Percentiles rank a stretch among this genome's conserved stretches.
Evolutionary conservation across 2,329 filamentous ascomycete genomes (phyloP).

Genomic region (Fusarium hainanense): DNA sequence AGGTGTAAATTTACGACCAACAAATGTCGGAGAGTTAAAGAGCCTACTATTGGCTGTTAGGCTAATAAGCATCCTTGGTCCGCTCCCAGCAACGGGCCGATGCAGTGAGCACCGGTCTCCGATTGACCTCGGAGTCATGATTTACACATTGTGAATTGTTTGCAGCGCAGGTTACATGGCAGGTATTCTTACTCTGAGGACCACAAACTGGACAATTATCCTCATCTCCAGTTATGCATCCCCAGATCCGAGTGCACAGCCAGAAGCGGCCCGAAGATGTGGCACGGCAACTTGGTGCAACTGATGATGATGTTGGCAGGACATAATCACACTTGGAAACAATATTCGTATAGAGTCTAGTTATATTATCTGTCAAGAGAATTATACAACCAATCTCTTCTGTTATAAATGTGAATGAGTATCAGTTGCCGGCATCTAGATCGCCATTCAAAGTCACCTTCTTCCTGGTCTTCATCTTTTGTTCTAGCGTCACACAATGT

Average conservation of each 20-base stretch:
- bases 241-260: neutral
- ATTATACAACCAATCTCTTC: neutral
- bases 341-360: neutral
- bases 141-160: neutral
- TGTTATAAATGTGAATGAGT: neutral
- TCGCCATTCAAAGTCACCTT: neutral
- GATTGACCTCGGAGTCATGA: neutral
- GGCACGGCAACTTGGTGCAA: neutral
- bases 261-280: neutral
- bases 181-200: neutral
- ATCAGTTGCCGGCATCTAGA: neutral
- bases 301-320: neutral
- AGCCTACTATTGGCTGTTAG: neutral
- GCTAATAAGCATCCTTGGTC: neutral
- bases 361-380: neutral
- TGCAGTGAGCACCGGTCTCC: neutral
- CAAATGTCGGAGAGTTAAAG: neutral
- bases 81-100: neutral
- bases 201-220: neutral
- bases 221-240: neutral
- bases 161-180: neutral
- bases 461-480: neutral
- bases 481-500: neutral
- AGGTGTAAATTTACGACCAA: neutral
- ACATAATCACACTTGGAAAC: neutral